These are phyloP conservation scores for Ascosphaera apis DNA, from an alignment of 2,329 filamentous ascomycete species.

Conservation along the genomic window DNA sequence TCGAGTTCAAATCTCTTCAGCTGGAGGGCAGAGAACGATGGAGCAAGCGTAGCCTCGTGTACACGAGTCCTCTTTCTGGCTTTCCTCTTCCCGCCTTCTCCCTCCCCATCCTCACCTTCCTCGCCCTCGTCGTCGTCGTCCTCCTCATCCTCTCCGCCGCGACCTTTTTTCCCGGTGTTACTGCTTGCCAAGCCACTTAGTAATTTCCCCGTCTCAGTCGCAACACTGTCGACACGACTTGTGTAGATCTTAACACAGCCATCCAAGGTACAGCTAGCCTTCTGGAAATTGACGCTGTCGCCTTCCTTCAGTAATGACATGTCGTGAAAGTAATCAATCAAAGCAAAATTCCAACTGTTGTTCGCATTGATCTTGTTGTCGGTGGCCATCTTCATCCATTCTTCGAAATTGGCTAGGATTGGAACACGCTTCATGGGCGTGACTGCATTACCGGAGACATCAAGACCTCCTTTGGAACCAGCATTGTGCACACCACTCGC, in stretches of 20 bases:
- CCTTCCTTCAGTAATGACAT: constrained; percentile 95
- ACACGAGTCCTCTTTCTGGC: constrained; percentile 45
- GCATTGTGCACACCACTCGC: neutral
- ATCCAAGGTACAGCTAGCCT: constrained; percentile 89
- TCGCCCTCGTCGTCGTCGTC: constrained; percentile 43
- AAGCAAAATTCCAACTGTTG: constrained; percentile 98
- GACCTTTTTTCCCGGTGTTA: constrained; percentile 44
- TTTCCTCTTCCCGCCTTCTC: constrained; percentile 27
- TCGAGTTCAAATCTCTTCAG: constrained; percentile 96
- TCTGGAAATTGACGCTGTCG: constrained; percentile 94
- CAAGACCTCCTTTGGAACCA: constrained; percentile 8
- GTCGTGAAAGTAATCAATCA: constrained; percentile 98
- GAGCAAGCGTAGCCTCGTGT: constrained; percentile 79
- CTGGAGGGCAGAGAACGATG: constrained; percentile 68
- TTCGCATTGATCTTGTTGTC: constrained; percentile 98
- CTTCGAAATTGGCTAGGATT: constrained; percentile 91
- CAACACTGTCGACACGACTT: constrained; percentile 91
- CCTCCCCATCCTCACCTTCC: constrained; percentile 15
- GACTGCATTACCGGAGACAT: constrained; percentile 48
- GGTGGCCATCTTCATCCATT: constrained; percentile 99
- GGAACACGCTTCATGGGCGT: constrained; percentile 94
- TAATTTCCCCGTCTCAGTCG: constrained; percentile 87
- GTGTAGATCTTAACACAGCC: constrained; percentile 99
- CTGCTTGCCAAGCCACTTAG: constrained; percentile 73
- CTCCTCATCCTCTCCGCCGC: constrained; percentile 35